Evolutionary conservation across 495 filamentous ascomycete genomes (phyloP), one percentile per base, ranked within the genome.

Genomic region (Clohesyomyces aquaticus): DNA sequence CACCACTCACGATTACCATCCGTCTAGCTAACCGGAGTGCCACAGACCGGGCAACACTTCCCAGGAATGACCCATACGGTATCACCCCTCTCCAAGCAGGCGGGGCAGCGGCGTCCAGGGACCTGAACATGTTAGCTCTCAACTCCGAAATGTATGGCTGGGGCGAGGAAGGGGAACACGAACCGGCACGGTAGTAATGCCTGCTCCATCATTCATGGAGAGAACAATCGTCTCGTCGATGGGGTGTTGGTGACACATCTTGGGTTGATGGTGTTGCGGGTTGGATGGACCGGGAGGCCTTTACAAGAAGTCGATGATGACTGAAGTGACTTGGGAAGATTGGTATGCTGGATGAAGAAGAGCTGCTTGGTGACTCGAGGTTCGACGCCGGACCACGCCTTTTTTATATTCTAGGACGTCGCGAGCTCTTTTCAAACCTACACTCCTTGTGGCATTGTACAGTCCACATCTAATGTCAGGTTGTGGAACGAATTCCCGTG

Each of bases 31-130:
- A 76, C 71, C 25, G 72, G 70, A 35, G 70, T 68, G 9, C 74
- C 70, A 43, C 74, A 77, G 52, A 71, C 54, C 4, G 74, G 74
- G 54, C 74, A 77, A 35, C 64, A 66, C 64, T 77, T 77, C 22
- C 73, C 73, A 1, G 73, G 74, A 43, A 77, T 75, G 46, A 77
- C 74, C 74, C 74, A 77, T 8, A 75, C 71, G 3, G 72, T 74
- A 25, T 73, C 55, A 16, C 73, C 73, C 32, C 68, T 71, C 16
- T 65, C 52, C 19, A 73, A 55, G 55, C 74, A 77, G 42, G 63
- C 59, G 1, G 74, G 74, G 59, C 74, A 77, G 1, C 69, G 69
- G 11, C 69, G 59, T 19, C 74, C 73, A 22, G 74, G 74, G n/a
- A 75, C 72, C 74, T 77, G 55, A 12, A 19, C 19, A 10, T 9